Conservation (phyloP, 2,329 filamentous ascomycete species). For the Fusarium miscanthi region DNA sequence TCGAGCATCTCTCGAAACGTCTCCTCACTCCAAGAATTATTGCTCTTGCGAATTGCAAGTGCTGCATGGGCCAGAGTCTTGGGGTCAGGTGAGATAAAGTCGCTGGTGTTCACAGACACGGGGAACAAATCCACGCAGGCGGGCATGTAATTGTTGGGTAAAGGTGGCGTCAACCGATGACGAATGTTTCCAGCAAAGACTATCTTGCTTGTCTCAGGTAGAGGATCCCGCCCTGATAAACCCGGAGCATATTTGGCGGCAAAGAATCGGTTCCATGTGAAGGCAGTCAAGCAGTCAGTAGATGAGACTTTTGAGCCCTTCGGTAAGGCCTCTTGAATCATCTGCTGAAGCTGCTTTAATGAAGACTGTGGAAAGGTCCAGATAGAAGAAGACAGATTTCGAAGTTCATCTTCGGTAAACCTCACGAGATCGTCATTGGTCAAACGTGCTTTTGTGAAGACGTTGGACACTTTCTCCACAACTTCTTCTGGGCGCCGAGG, state of each 20-base stretch:
- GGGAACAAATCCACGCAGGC: conserved; percentile 14
- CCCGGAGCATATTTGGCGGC: background rate
- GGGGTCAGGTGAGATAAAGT: background rate
- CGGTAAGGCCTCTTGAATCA: background rate
- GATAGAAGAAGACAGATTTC: background rate
- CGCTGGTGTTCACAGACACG: background rate
- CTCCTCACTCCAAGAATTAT: conserved; percentile 7
- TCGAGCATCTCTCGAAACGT: conserved; percentile 1
- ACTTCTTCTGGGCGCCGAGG: background rate
- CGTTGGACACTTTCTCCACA: background rate
- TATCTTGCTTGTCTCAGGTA: conserved; percentile 1
- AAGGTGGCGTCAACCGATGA: conserved; percentile 1
- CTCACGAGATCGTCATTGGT: background rate
- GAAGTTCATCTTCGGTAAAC: background rate
- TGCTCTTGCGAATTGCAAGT: conserved; percentile 2
- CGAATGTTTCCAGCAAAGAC: conserved; percentile 12
- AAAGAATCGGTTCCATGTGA: conserved; percentile 10
- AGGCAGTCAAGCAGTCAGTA: conserved; percentile 8
- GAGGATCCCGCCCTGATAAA: background rate
- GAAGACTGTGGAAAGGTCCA: conserved; percentile 7
- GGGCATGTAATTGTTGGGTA: conserved; percentile 3
- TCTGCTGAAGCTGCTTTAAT: background rate
- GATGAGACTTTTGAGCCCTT: background rate
- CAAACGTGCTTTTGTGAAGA: conserved; percentile 14
- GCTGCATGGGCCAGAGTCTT: conserved; percentile 4